Percentiles rank a stretch among this genome's conserved stretches.
Evolutionary conservation across 176 grass and related monocot species (phyloP).

Genomic region (sorghum (Sorghum bicolor)): DNA sequence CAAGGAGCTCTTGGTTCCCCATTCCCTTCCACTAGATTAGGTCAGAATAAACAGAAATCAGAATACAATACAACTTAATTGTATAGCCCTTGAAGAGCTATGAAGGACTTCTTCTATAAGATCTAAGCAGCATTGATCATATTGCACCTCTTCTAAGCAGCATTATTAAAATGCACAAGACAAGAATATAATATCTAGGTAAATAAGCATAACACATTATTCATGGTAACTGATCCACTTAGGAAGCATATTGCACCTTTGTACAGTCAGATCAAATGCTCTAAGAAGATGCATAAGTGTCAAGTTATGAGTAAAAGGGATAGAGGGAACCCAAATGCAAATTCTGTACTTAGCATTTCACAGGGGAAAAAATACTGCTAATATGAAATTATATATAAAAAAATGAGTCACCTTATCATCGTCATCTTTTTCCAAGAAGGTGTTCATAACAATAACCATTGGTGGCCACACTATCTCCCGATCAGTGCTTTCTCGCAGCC

Average conservation of each 20-base stretch:
- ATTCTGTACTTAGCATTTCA: background rate
- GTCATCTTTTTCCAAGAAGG: slow-evolving; percentile 60
- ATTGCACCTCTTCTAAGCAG: too few species aligned
- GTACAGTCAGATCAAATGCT: background rate
- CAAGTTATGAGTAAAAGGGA: background rate
- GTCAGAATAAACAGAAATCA: slow-evolving; percentile 24
- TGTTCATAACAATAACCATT: slow-evolving; percentile 95
- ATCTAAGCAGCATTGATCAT: too few species aligned
- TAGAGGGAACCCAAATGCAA: slow-evolving; percentile 4
- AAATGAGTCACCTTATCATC: slow-evolving; percentile 51
- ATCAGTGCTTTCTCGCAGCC: slow-evolving; percentile 47
- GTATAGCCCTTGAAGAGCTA: background rate
- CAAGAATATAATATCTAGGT: slow-evolving; percentile 1
- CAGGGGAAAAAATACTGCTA: too few species aligned
- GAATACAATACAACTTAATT: background rate
- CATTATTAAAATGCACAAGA: too few species aligned
- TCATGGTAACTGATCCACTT: background rate
- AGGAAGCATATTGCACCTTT: background rate
- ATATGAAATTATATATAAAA: background rate
- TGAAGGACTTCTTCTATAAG: background rate
- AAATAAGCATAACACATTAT: background rate
- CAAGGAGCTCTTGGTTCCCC: slow-evolving; percentile 85
- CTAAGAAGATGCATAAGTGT: background rate
- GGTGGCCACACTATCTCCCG: slow-evolving; percentile 83
- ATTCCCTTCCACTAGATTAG: slow-evolving; percentile 69